Base-by-base conservation (phyloP, 768 basidiomycete species). In the Kwoniella sp. region DNA sequence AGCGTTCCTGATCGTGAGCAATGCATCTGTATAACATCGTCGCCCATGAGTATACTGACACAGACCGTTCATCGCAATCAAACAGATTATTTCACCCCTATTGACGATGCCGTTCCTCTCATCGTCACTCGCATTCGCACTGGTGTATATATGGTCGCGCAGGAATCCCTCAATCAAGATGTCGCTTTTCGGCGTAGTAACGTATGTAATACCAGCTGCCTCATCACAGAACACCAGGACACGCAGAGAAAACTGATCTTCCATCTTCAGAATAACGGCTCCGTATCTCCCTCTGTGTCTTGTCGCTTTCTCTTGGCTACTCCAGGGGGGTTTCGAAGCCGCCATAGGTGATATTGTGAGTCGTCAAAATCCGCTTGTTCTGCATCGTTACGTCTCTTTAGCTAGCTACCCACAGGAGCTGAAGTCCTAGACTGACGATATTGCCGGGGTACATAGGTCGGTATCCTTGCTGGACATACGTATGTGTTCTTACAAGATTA, bases 91-190 rank as follows among this genome's bases (percentile, higher is more conserved):
- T 4, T 93, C 93, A 0, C 92, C 93, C 0, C 84, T 94, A 12
- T 88, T 96, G 76, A 93, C 92, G 69, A 86, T 94, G 17, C 93
- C 93, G 0, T 95, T 96, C 83, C 88, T 97, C 51, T 94, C 93
- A 4, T 91, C 92, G 0, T 88, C 93, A 0, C 86, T 95, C 30
- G 93, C 93, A 0, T 96, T 95, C 75, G 91, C 95, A 1, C 90
- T 95, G 2, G 96, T 97, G 45, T 99, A 99, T 80, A 84, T 98
- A 65, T 99, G 96, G 96, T 93, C 93, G 20, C 84, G 95, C 58
- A 86, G 93, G 23, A 95, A 99, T 78, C 93, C 95, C 2, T 87
- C 89, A 3, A 92, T 93, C 2, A 92, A 92, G n/a, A 93, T 99
- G 63, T 94, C 92, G 2, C 86, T 99, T 17, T 96, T 99, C 73